Percentiles rank a stretch among this genome's conserved stretches.
Conservation (phyloP, 2,329 filamentous ascomycete species). For the Fusarium papillatum region DNA sequence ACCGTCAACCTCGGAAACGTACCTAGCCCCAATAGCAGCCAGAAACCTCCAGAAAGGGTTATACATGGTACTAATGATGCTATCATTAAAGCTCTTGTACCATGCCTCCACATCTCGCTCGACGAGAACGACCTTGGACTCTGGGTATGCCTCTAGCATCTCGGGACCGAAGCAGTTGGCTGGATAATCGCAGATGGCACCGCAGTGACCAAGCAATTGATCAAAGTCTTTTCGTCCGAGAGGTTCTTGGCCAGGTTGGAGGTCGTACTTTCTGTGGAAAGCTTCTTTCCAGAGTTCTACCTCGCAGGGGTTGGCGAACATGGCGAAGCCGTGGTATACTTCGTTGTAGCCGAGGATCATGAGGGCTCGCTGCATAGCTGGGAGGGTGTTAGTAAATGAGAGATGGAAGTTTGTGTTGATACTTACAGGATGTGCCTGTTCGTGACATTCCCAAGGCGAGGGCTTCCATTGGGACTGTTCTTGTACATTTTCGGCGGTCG, state of each 20-base stretch:
- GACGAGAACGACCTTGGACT: conserved; percentile 31
- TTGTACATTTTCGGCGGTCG: conserved; percentile 5
- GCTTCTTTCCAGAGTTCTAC: conserved; percentile 8
- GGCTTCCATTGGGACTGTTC: conserved; percentile 16
- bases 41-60: conserved; percentile 14
- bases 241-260: not conserved
- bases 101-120: conserved; percentile 30
- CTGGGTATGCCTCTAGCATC: conserved; percentile 29
- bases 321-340: conserved; percentile 23
- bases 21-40: not conserved
- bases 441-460: conserved; percentile 14
- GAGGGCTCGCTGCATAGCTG: conserved; percentile 22
- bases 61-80: conserved; percentile 9
- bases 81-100: conserved; percentile 28
- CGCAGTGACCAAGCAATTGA: conserved; percentile 23
- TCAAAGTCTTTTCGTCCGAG: conserved; percentile 24
- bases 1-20: not conserved
- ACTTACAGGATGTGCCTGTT: conserved; percentile 15
- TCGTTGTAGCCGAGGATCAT: conserved; percentile 21
- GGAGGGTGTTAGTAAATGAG: not conserved
- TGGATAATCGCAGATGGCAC: conserved; percentile 26
- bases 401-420: not conserved
- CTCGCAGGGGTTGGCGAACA: conserved; percentile 17
- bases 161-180: conserved; percentile 28
- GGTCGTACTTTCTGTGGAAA: conserved; percentile 8